A percentile compares a stretch with the other conserved stretches of the same genome.
Evolutionary conservation across 257 asterid species (phyloP).

Genomic region (Jasminum sambac): DNA sequence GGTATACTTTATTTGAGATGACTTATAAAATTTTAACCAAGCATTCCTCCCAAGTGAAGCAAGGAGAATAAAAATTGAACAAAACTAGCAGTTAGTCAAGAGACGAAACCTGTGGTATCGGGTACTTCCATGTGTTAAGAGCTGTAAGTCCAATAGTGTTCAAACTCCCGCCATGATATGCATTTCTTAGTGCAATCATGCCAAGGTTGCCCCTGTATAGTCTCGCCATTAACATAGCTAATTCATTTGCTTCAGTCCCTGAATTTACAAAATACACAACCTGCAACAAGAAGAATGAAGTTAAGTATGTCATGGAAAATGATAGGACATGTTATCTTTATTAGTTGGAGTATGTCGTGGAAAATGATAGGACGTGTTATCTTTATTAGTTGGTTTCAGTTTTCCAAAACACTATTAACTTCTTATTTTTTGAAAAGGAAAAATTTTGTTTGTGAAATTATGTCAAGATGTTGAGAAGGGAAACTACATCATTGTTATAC

Average conservation of each 20-base stretch:
- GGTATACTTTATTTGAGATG: neutral
- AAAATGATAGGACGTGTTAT: neutral
- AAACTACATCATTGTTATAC: too few species aligned
- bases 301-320: neutral
- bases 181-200: constrained; percentile 87
- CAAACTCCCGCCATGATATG: constrained; percentile 95
- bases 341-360: neutral
- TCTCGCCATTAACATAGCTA: constrained; percentile 95
- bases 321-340: too few species aligned
- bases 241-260: constrained; percentile 95
- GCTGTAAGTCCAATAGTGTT: constrained; percentile 88
- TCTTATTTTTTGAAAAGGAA: too few species aligned
- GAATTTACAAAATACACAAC: constrained; percentile 95
- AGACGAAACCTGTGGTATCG: constrained; percentile 85
- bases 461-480: too few species aligned
- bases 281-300: constrained; percentile 43
- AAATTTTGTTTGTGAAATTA: too few species aligned
- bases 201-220: constrained; percentile 78
- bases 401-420: too few species aligned
- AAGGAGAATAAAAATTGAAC: too few species aligned
- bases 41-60: too few species aligned
- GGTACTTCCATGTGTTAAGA: constrained; percentile 91
- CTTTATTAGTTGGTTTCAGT: too few species aligned
- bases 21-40: too few species aligned
- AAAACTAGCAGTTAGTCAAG: neutral